Evolutionary conservation across 805 yeast genomes (phyloP), one percentile per base, ranked within the genome.

Genomic region (Vanderwaltozyma tropicalis): DNA sequence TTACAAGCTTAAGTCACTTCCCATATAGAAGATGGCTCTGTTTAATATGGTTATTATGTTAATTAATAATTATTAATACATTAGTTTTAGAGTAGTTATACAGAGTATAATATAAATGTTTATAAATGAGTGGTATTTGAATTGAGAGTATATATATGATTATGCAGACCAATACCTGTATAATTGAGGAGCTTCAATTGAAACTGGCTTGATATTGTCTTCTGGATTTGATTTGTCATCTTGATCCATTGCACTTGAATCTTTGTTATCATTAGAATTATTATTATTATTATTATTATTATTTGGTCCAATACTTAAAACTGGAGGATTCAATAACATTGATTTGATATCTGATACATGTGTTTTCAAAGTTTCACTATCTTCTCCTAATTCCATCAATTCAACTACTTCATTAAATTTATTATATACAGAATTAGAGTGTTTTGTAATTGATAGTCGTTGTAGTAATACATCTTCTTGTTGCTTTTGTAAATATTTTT

Each of bases 391-490:
- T 15, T 44, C 53, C 29, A 48, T 41, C 22, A 42, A 44, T 24
- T 41, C 47, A 20, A 48, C 28, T 31, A 52, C 39, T 26, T 49
- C 45, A 40, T 49, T 49, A 36, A 56, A 42, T 34, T 51, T 79
- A 28, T 65, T 54, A 32, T 75, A 60, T 4, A 80, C 64, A 2
- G 64, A 49, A 15, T 68, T 61, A 1, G 85, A 72, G 14, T 76
- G 67, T 50, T 76, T 78, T 31, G 80, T 69, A 45, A 82, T 67
- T n/a, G 82, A 69, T 26, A 83, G 53, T 40, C 86, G 64, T 47
- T 81, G 86, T 34, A 79, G 55, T 45, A 80, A 72, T 6, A 78
- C 52, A 44, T 78, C 84, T 47, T 78, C 81, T 49, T 80, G 83
- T 50, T 76, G 79, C 42, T 68, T 71, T 22, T 72, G 70, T 32